phyloP scores from a whole-genome alignment of 257 asterid genomes.

The Solanum commersonii region DNA sequence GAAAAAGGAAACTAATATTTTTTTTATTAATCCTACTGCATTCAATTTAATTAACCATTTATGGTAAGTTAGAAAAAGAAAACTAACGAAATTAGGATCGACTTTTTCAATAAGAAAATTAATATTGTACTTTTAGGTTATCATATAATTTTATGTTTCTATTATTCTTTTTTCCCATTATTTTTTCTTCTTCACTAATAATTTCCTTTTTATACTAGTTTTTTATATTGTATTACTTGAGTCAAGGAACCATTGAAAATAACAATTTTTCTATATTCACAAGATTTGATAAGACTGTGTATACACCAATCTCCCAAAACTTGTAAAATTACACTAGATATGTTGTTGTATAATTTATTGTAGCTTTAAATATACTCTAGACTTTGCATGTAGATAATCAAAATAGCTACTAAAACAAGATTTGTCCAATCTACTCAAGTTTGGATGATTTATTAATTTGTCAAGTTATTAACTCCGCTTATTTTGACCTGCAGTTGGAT shows the following conservation, averaged over 20 bases:
- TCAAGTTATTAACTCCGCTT: not conserved
- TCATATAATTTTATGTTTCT: not conserved
- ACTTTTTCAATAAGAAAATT: not conserved
- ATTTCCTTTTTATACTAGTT: not conserved
- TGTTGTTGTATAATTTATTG: no score
- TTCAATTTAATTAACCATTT: no score
- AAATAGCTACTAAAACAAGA: not conserved
- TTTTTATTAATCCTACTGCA: no score
- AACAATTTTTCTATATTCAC: no score
- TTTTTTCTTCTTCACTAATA: no score
- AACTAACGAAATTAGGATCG: not conserved
- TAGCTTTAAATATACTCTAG: not conserved
- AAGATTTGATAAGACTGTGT: not conserved
- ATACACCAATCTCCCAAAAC: no score
- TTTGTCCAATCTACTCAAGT: not conserved
- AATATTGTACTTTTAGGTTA: not conserved
- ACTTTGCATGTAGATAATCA: not conserved
- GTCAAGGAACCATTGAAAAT: not conserved
- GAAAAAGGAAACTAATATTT: no score
- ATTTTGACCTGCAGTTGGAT: not conserved
- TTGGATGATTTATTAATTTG: not conserved
- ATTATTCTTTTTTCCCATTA: no score
- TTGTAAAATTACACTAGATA: no score
- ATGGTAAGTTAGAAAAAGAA: not conserved
- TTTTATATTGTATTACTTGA: not conserved